Evolutionary conservation across 2,329 filamentous ascomycete species (phyloP), one percentile per base, ranked within the genome.

Genomic region (Pseudogymnoascus sp.): DNA sequence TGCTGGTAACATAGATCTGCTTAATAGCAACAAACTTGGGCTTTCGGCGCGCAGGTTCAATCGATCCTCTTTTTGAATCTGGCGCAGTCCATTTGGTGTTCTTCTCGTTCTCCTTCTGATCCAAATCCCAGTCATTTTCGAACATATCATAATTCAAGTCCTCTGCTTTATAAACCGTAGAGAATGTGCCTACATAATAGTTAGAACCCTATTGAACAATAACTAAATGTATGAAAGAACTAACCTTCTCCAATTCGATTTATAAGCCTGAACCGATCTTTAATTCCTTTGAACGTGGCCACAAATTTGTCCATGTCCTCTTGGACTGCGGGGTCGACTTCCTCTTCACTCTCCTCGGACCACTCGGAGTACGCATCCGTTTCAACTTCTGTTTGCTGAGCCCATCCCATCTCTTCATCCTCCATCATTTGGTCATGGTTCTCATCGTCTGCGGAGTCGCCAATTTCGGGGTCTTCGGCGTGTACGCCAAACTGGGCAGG

Each of bases 1-100:
- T 97, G 65, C 92, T 97, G 0, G 95, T 99, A 66, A 97, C 94
- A 74, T 99, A 99, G 68, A 99, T 99, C 78, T 99, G 99, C 78
- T 99, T 99, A 75, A 99, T 90, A 17, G 95, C 94, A 64, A 99
- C 95, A 71, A 88, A 97, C 72, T 88, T 90, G 24, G 88, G 79
- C 66, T 77, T 81, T 59, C 76, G 77, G 61, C 76, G 77, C 60
- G 72, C 68, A 39, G 69, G 40, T 50, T 68, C 64, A 59, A 69
- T 50, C 58, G 75, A 71, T 41, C 77, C 78, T 67, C 73, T 79
- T 71, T 84, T 88, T 9, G 84, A 71, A 0, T 86, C 84, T n/a
- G 86, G 88, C n/a, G 85, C 83, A 17, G 80, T 79, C 84, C 86
- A 92, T 69, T 84, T 82, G n/a, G 78, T 74, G 60, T 85, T 81